These are phyloP conservation scores for Stachybotrys echinatus DNA, from an alignment of 2,329 filamentous ascomycete species.

Conservation along the genomic window DNA sequence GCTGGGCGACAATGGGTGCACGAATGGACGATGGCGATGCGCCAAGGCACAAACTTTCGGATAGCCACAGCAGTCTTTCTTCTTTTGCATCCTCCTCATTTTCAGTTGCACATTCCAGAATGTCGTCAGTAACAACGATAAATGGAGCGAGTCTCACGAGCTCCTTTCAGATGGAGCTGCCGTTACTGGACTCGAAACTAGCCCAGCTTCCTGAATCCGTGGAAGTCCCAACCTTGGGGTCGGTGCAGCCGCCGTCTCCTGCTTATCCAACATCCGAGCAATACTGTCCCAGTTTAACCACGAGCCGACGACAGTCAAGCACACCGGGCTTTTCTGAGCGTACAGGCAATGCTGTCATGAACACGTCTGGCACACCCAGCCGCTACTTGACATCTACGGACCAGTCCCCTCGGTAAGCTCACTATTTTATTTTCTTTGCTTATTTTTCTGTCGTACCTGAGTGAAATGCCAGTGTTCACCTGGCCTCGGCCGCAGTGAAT, in stretches of 20 bases:
- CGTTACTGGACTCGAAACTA: constrained; percentile 29
- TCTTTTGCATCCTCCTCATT: constrained; percentile 41
- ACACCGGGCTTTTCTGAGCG: background rate
- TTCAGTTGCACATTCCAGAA: constrained; percentile 43
- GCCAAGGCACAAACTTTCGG: constrained; percentile 29
- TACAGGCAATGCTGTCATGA: background rate
- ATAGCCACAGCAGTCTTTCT: constrained; percentile 48
- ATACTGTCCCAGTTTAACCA: constrained; percentile 2
- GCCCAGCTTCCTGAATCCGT: constrained; percentile 16
- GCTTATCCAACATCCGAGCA: background rate
- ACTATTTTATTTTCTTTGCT: background rate
- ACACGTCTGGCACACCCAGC: background rate
- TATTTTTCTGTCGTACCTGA: background rate
- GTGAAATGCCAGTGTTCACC: too few relatives aligned
- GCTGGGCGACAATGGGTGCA: background rate
- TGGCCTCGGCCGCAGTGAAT: background rate
- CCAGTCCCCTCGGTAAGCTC: background rate
- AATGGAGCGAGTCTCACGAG: constrained; percentile 28
- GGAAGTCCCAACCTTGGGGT: constrained; percentile 4
- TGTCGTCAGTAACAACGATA: constrained; percentile 49
- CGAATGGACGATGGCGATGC: background rate
- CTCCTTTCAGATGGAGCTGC: constrained; percentile 21
- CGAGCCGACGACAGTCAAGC: background rate
- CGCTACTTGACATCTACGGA: background rate
- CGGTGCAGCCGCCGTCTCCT: constrained; percentile 7